These are phyloP conservation scores for Calonectria hawksworthii DNA, from an alignment of 2,329 filamentous ascomycete species.

Conservation along the genomic window DNA sequence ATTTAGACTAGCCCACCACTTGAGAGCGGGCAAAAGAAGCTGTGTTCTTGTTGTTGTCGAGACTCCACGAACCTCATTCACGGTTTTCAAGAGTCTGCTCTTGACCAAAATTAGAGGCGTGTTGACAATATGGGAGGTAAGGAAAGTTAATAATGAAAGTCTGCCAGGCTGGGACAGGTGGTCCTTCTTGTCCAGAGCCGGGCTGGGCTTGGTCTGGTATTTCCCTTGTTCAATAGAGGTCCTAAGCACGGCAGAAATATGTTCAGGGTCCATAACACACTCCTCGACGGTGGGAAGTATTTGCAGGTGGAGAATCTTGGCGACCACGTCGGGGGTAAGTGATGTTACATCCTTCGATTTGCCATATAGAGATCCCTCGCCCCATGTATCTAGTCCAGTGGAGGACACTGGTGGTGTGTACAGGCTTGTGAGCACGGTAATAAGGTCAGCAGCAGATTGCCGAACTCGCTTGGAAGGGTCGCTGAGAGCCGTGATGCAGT, in stretches of 20 bases:
- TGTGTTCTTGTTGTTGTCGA: conserved; percentile 78
- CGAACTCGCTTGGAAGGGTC: conserved; percentile 84
- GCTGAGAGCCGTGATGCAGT: conserved; percentile 79
- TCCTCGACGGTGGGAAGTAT: conserved; percentile 87
- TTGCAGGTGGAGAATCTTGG: conserved; percentile 74
- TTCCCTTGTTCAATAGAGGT: conserved; percentile 57
- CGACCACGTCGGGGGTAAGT: conserved; percentile 70
- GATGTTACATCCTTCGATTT: conserved; percentile 65
- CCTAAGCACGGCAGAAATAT: conserved; percentile 75
- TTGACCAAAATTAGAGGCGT: conserved; percentile 81
- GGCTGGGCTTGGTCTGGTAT: conserved; percentile 50
- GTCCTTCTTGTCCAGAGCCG: conserved; percentile 64
- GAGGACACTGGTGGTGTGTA: conserved; percentile 55
- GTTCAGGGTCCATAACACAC: conserved; percentile 82
- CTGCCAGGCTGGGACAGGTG: conserved; percentile 73
- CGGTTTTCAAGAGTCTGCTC: conserved; percentile 75
- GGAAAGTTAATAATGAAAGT: conserved; percentile 76
- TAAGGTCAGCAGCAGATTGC: conserved; percentile 78
- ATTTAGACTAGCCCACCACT: conserved; percentile 74
- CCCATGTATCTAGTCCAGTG: conserved; percentile 69
- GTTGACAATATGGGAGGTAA: conserved; percentile 79
- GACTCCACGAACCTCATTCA: conserved; percentile 81
- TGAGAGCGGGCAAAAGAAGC: conserved; percentile 81
- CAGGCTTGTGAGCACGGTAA: conserved; percentile 67
- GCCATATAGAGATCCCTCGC: conserved; percentile 75